Evolutionary conservation across 2,329 filamentous ascomycete genomes (phyloP), one percentile per base, ranked within the genome.

Genomic region (Colletotrichum costaricense): DNA sequence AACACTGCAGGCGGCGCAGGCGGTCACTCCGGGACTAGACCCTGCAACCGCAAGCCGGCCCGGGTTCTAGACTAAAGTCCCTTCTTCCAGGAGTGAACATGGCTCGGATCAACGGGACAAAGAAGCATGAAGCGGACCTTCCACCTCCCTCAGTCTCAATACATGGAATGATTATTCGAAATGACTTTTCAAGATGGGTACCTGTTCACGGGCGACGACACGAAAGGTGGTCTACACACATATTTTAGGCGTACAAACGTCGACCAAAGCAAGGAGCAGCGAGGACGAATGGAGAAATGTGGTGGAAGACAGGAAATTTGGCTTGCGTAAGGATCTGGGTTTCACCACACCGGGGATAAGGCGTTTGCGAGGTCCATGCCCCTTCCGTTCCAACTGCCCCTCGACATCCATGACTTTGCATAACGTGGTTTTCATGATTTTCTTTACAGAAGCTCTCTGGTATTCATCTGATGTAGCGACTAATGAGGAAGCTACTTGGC

Each of bases 401-500:
- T 19, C 24, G 33, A n/a, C 52, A 30, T 38, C 59, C 52, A 59
- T 42, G 54, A 52, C 60, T 73, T 73, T 70, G 67, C 67, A 73
- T 66, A 73, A 49, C 14, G 60, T 55, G 60, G 67, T 70, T 65
- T 71, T 66, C 22, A 71, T 69, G 55, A 58, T 70, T 66, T 70
- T 42, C 49, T 66, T 52, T 70, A 67, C 68, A 67, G 68, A 67
- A 67, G 63, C 62, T 71, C 63, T 67, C 56, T 49, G 66, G 67
- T 73, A 73, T 69, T 71, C 71, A 63, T 73, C 57, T 42, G 58
- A 73, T 71, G 70, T 64, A 71, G 71, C 71, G 71, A 71, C 35
- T 65, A 73, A 73, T 73, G 67, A 70, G 60, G 71, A 71, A 66
- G 71, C 62, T 35, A 35, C 26, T 35, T 19, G 35, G 71, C 60